Base-by-base conservation (phyloP, 495 filamentous ascomycete species). In the Penicillium maclennaniae region DNA sequence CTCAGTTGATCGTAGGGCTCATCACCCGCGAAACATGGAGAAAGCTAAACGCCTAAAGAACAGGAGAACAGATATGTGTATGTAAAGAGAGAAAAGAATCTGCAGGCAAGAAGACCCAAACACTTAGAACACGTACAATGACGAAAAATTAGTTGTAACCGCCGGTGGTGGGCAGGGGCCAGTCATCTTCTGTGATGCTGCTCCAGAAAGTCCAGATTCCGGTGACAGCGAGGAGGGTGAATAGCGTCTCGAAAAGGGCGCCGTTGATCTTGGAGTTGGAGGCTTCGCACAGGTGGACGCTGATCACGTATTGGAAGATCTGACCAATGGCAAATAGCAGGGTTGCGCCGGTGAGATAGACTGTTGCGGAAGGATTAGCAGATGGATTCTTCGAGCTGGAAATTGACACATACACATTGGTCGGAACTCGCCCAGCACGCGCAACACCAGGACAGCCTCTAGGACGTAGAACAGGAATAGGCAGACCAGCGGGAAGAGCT, bases 151-250 rank as follows among this genome's bases (percentile, higher is more conserved):
- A 81, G 51, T 72, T 71, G 58, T 83, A 81, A 26, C 67, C 69
- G 34, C 65, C 61, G 19, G 68, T 68, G 12, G 76, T 71, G 10
- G 85, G 83, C 77, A 86, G 81, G 1, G 93, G 91, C 93, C 93
- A 99, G 74, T 97, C 92, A 63, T 99, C 93, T 72, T 99, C 93
- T 5, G 93, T 99, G 62, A 99, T 99, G 75, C 90, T 95, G 38
- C 89, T 92, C 93, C 95, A 97, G 78, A 99, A 99, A 56, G 87
- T 63, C 92, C 92, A 99, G 44, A 96, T 63, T 69, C 80, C 81
- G 14, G 87, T 79, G 7, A 97, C 91, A 2, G 92, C 77, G 14
- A 90, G 69, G 0, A 97, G 74, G 0, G 90, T 97, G 74, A 97
- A 97, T 16, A 96, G 75, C 0, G 92, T 97, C 69, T 96, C 84